phyloP scores from a whole-genome alignment of 805 yeast species.

The Ogataea kodamae region DNA sequence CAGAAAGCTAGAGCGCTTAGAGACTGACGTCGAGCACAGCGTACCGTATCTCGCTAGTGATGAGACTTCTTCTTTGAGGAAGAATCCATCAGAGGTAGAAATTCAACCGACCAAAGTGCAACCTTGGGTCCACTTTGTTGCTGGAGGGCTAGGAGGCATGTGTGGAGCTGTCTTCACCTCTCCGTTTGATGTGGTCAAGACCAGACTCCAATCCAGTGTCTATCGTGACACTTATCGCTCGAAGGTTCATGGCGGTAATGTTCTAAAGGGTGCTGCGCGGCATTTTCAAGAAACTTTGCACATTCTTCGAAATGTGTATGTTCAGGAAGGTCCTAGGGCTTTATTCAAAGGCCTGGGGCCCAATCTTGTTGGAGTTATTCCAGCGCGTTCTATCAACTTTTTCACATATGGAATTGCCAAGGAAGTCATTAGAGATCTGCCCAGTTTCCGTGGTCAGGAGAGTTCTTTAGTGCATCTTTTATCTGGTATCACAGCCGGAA shows the following conservation, averaged over 20 bases:
- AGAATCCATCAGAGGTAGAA: constrained; percentile 17
- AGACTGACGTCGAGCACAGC: constrained; percentile 53
- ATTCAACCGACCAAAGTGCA: constrained; percentile 26
- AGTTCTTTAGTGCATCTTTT: constrained; percentile 80
- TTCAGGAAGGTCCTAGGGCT: constrained; percentile 78
- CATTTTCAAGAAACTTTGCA: constrained; percentile 82
- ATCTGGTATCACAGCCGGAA: constrained; percentile 89
- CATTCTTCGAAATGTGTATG: constrained; percentile 66
- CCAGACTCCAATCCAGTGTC: constrained; percentile 88
- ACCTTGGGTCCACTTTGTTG: constrained; percentile 82
- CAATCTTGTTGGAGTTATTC: constrained; percentile 93
- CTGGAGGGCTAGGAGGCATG: constrained; percentile 96
- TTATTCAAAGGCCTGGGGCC: constrained; percentile 96
- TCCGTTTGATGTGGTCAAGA: constrained; percentile 94
- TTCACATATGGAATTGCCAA: constrained; percentile 96
- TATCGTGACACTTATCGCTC: constrained; percentile 53
- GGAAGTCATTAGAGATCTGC: constrained; percentile 54
- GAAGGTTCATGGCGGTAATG: constrained; percentile 29
- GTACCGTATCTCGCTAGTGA: constrained; percentile 65
- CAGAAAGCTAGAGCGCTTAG: constrained; percentile 17
- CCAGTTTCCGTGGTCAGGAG: constrained; percentile 71
- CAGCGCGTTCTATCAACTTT: constrained; percentile 95
- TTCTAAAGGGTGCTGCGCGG: constrained; percentile 35
- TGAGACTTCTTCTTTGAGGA: constrained; percentile 61
- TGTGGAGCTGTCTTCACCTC: constrained; percentile 93